Evolutionary conservation across 192 early-diverging fungal genomes (phyloP).

Genomic region (Backusella tuberculispora): DNA sequence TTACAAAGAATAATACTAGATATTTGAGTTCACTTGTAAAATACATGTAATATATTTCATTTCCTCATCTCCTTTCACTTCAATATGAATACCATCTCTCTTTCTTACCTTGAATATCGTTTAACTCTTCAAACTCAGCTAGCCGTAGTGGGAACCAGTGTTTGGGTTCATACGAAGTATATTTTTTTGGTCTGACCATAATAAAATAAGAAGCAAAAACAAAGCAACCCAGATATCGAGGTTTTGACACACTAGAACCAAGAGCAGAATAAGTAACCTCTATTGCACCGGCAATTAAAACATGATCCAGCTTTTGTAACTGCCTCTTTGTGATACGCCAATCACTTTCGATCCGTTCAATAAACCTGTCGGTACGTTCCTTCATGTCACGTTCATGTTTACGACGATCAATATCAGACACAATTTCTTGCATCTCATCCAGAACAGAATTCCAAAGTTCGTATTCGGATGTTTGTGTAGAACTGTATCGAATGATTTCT

Average conservation of each 20-base stretch:
- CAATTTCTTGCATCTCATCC: conserved; percentile 41
- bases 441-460: conserved; percentile 33
- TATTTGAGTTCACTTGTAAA: background rate
- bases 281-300: conserved; percentile 48
- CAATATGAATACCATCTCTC: background rate
- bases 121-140: conserved; percentile 57
- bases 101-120: conserved; percentile 33
- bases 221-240: conserved; percentile 63
- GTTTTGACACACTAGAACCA: conserved; percentile 30
- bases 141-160: conserved; percentile 72
- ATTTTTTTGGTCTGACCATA: conserved; percentile 56
- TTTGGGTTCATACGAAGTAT: conserved; percentile 53
- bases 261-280: conserved; percentile 46
- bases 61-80: background rate
- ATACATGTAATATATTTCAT: background rate
- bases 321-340: conserved; percentile 40
- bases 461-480: conserved; percentile 41
- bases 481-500: conserved; percentile 61
- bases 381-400: conserved; percentile 35
- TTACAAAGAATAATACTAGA: background rate
- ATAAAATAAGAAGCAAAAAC: conserved; percentile 64
- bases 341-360: conserved; percentile 40
- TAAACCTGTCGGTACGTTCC: conserved; percentile 32
- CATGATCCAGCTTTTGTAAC: conserved; percentile 36
- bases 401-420: conserved; percentile 43